Evolutionary conservation across 805 yeast species (phyloP).

Genomic region (Candida boleticola): DNA sequence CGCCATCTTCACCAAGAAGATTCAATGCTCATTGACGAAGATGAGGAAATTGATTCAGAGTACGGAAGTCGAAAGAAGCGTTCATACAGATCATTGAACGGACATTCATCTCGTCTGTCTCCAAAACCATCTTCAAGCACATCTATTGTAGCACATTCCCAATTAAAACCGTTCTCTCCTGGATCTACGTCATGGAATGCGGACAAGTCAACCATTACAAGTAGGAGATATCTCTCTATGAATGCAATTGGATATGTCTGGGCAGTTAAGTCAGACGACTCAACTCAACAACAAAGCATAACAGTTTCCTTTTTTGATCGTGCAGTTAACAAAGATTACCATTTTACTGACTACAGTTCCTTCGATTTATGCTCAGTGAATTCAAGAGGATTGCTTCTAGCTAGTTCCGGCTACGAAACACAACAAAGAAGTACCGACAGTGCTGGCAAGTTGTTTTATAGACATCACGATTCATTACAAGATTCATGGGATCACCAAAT

Average conservation of each 20-base stretch:
- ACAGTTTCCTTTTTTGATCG: slow-evolving; percentile 87
- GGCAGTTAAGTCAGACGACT: slow-evolving; percentile 49
- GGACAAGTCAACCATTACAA: slow-evolving; percentile 13
- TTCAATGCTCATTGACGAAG: slow-evolving; percentile 35
- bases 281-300: slow-evolving; percentile 52
- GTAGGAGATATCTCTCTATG: slow-evolving; percentile 77
- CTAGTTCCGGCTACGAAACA: slow-evolving; percentile 26
- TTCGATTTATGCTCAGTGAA: slow-evolving; percentile 78
- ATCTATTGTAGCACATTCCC: slow-evolving; percentile 6
- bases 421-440: slow-evolving; percentile 2
- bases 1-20: slow-evolving; percentile 26
- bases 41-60: slow-evolving; percentile 19
- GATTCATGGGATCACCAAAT: slow-evolving; percentile 72
- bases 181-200: slow-evolving; percentile 82
- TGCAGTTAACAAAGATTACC: slow-evolving; percentile 72
- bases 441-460: slow-evolving; percentile 52
- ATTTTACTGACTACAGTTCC: slow-evolving; percentile 71
- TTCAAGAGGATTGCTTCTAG: slow-evolving; percentile 64
- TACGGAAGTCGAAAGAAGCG: slow-evolving; percentile 17
- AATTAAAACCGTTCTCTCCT: slow-evolving; percentile 67
- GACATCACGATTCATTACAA: slow-evolving; percentile 63
- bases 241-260: slow-evolving; percentile 80
- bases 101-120: slow-evolving; percentile 4
- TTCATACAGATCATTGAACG: slow-evolving; percentile 9
- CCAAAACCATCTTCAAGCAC: background rate